These are phyloP conservation scores for Conticribra guillardii DNA, from an alignment of 108 stramenopile genomes.

Conservation along the genomic window DNA sequence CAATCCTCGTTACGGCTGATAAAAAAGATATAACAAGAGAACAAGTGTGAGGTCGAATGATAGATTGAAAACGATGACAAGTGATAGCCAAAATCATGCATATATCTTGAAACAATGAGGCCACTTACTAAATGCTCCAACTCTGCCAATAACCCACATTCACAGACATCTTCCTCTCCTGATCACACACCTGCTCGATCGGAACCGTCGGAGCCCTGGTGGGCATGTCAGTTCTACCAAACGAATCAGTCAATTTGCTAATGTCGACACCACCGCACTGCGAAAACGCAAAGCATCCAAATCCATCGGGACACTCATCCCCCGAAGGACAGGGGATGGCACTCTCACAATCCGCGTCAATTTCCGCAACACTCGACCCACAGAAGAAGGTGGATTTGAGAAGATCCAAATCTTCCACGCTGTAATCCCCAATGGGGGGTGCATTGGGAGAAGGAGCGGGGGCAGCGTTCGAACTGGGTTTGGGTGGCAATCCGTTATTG, in stretches of 20 bases:
- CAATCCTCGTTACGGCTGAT: conserved; percentile 44
- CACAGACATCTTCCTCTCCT: conserved; percentile 43
- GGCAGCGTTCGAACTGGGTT: conserved; percentile 2
- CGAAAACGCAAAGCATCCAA: conserved; percentile 48
- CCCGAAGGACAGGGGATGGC: conserved; percentile 42
- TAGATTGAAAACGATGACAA: neutral
- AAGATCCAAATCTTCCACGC: conserved; percentile 30
- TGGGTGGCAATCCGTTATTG: too few species aligned
- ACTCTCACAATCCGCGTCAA: conserved; percentile 37
- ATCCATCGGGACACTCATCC: conserved; percentile 34
- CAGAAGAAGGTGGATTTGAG: conserved; percentile 45
- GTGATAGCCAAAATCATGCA: too few species aligned
- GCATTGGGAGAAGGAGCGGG: conserved; percentile 17
- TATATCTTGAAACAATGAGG: too few species aligned
- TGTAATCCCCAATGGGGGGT: conserved; percentile 9
- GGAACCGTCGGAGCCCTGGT: conserved; percentile 48
- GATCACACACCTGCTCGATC: conserved; percentile 43
- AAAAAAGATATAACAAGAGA: neutral
- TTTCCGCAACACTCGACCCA: conserved; percentile 32
- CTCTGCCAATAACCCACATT: conserved; percentile 57
- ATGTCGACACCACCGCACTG: conserved; percentile 45
- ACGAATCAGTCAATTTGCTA: conserved; percentile 33
- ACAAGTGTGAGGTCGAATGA: neutral
- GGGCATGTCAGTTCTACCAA: conserved; percentile 44
- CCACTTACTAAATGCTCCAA: conserved; percentile 52